Evolutionary conservation across 163 green algal species (phyloP).

Genomic region (Scenedesmus sp.): DNA sequence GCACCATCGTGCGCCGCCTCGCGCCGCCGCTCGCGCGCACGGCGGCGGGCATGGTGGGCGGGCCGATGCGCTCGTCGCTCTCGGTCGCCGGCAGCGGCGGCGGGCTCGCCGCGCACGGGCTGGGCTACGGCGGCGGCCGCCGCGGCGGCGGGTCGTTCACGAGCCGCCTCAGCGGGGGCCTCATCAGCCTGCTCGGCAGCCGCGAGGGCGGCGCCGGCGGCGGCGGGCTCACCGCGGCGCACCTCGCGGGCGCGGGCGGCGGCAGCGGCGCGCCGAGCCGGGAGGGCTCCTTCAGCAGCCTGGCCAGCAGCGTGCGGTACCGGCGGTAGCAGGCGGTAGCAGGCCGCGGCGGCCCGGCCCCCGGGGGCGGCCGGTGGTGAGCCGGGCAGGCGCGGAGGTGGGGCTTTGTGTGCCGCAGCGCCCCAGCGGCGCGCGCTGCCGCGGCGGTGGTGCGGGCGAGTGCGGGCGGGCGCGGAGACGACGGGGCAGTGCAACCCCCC

Average conservation of each 20-base stretch:
- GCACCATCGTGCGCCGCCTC: conserved; percentile 36
- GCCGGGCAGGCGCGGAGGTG: not conserved
- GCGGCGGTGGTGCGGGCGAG: too few relatives aligned
- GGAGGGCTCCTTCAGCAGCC: conserved; percentile 40
- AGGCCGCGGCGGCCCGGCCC: too few relatives aligned
- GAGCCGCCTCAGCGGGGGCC: conserved; percentile 25
- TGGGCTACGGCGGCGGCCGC: not conserved
- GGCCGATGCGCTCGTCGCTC: conserved; percentile 18
- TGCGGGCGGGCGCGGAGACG: too few relatives aligned
- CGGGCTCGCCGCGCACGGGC: not conserved
- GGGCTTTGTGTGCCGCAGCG: too few relatives aligned
- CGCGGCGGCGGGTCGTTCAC: conserved; percentile 26
- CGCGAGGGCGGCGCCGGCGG: not conserved
- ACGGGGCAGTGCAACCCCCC: too few relatives aligned
- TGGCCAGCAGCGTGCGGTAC: conserved; percentile 18
- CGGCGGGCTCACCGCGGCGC: not conserved
- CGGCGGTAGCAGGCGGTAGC: not conserved
- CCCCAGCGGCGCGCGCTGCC: too few relatives aligned
- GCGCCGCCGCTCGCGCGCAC: conserved; percentile 18
- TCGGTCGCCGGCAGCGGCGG: conserved; percentile 10
- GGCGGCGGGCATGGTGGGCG: not conserved
- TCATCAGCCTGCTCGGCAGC: conserved; percentile 39
- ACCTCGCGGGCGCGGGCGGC: conserved; percentile 18
- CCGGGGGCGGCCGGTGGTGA: not conserved
- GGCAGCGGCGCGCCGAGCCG: conserved; percentile 3